A percentile compares a stretch with the other conserved stretches of the same genome.
Evolutionary conservation across 345 rosid genomes (phyloP).

Genomic region (Chamaenerion angustifolium): DNA sequence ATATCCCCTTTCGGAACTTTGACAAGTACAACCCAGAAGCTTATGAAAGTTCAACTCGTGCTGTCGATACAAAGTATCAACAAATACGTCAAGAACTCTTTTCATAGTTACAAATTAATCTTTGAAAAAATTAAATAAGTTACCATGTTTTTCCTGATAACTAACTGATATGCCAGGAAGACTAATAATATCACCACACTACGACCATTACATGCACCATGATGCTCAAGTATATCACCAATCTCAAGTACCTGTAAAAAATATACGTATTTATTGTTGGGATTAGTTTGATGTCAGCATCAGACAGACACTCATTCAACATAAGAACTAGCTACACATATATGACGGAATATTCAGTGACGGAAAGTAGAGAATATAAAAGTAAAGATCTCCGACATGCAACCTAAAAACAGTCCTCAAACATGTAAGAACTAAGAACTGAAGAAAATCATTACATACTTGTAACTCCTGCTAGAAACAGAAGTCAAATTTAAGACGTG

Average conservation of each 20-base stretch:
- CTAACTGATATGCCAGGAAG: slow-evolving; percentile 65
- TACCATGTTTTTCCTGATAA: slow-evolving; percentile 55
- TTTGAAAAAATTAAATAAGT: slow-evolving; percentile 7
- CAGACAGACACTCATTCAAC: too few species aligned
- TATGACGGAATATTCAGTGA: too few species aligned
- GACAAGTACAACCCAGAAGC: slow-evolving; percentile 60
- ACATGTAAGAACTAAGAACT: too few species aligned
- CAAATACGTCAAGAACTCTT: slow-evolving; percentile 8
- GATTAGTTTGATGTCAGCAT: too few species aligned
- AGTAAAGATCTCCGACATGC: too few species aligned
- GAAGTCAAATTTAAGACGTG: too few species aligned
- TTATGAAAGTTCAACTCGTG: slow-evolving; percentile 81
- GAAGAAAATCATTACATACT: too few species aligned
- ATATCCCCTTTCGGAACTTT: slow-evolving; percentile 41
- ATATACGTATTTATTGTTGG: not conserved
- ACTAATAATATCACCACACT: slow-evolving; percentile 65
- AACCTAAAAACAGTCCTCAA: too few species aligned
- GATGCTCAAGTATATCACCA: slow-evolving; percentile 80
- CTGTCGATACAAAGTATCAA: slow-evolving; percentile 21
- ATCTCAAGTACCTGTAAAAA: slow-evolving; percentile 60
- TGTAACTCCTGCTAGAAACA: too few species aligned
- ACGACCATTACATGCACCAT: slow-evolving; percentile 46
- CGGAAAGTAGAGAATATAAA: too few species aligned
- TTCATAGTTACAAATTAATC: slow-evolving; percentile 1
- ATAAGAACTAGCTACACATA: too few species aligned